Base-by-base conservation (phyloP, 768 basidiomycete genomes). In the Boletus barrowsii region DNA sequence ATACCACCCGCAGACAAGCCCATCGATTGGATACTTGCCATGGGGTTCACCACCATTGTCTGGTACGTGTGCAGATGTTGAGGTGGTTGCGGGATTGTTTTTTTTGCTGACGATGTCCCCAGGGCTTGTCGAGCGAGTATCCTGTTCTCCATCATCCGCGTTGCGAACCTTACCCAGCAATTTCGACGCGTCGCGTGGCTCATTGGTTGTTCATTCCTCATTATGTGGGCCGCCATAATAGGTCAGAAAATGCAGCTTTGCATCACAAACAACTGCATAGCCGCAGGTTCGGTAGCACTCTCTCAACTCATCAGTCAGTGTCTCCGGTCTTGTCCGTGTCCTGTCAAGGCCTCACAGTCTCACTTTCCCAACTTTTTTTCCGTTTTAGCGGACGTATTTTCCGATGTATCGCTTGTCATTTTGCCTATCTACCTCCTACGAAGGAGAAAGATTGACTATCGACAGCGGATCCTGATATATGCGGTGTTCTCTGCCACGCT, bases 121-220 rank as follows among this genome's bases (percentile, higher is more conserved):
- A 71, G 67, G 67, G 43, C 51, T 13, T 62, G 67, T 51, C 62
- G 67, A 10, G 43, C 53, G 20, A 68, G 69, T 46, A 55, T 68
- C 42, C 37, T 68, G 33, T 11, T 60, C 29, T 69, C 67, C n/a
- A 55, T 71, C 47, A 40, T 67, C 10, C 62, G 57, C 18, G 13
- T 62, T 10, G 49, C 49, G 10, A 58, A 52, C 13, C 64, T 62
- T 0, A 53, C 51, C 10, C 53, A 29, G 39, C 46, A 7, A 2
- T 51, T 56, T 14, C 53, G 46, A 6, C 57, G 52, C 15, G 22
- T 59, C 29, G 33, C 45, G 1, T 46, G 14, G 42, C 10, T 56
- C 18, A 24, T 60, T 11, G 64, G 62, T 42, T 39, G 20, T 30
- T 55, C 56, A 2, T 68, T 71, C 30, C 1, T 55, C 13, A 9